Base-by-base conservation (phyloP, 1,284 basidiomycete genomes). In the Pyrrhoderma noxium region DNA sequence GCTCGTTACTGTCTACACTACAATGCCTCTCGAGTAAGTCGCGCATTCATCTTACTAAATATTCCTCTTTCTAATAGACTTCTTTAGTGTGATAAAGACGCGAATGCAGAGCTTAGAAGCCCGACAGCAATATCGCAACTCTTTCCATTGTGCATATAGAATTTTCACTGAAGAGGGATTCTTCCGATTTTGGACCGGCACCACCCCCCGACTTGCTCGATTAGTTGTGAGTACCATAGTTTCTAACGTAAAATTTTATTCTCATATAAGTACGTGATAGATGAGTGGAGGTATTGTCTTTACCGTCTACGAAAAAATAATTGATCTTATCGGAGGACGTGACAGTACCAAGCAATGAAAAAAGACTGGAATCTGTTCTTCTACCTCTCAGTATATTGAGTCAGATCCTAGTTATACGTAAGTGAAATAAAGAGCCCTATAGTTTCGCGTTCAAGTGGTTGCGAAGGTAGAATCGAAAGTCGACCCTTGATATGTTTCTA, bases 251-350 rank as follows among this genome's bases (percentile, higher is more conserved):
- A n/a, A n/a, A 13, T 13, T 23, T 2, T 37, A 16, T 38, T 8
- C 19, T 14, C 44, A 49, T 46, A 23, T 14, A 7, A 57, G 49
- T 35, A 7, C 21, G 16, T 45, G 50, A 3, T 63, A 93, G 85
- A 67, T 96, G 70, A 90, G 88, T 52, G 94, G 95, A 14, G 95
- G 94, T 1, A 94, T 99, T 61, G 88, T 93, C 38, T 98, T 98
- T 65, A 94, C 93, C 0, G 79, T 94, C 1, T 95, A 95, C 65
- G 93, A 96, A 65, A 82, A 88, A 52, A 69, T 89, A 16, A 87
- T 90, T 55, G 70, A 61, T 42, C 35, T 73, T 3, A 65, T 77
- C 16, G 70, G 70, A 13, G 65, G 61, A 3, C 56, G 63, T 49
- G 59, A 60, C 16, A 31, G 50, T 8, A n/a, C 39, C 27, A 31